A percentile compares a stretch with the other conserved stretches of the same genome.
Conservation (phyloP, 2,329 filamentous ascomycete species). For the Claviceps humidiphila region DNA sequence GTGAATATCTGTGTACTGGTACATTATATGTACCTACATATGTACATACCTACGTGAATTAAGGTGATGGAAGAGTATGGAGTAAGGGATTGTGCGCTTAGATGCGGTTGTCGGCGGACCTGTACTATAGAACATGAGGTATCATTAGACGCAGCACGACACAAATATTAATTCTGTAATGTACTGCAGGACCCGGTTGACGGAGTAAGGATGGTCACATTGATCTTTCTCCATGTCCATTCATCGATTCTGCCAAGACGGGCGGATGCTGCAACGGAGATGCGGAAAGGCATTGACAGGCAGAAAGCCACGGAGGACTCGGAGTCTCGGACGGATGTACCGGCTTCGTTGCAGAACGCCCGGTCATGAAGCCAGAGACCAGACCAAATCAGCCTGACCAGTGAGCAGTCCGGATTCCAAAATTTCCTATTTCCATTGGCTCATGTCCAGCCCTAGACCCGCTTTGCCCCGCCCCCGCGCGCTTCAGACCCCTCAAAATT, state of each 20-base stretch:
- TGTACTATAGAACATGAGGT: not conserved
- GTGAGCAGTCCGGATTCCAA: not conserved
- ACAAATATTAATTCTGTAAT: not conserved
- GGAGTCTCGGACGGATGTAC: not conserved
- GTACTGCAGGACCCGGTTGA: not conserved
- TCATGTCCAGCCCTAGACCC: not conserved
- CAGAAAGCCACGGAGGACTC: not conserved
- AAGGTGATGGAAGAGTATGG: not conserved
- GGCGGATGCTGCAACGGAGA: no score
- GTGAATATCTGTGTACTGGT: slow-evolving; percentile 1
- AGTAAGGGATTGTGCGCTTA: not conserved
- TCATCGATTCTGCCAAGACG: no score
- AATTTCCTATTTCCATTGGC: not conserved
- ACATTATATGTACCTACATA: not conserved
- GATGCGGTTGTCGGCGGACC: not conserved
- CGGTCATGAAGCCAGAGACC: no score
- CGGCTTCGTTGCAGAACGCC: no score
- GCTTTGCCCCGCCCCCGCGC: not conserved
- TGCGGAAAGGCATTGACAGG: not conserved
- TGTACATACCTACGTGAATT: no score
- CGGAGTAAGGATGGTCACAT: no score
- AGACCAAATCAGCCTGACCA: not conserved
- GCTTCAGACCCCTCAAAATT: not conserved
- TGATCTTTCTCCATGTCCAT: no score
- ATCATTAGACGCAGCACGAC: not conserved